Evolutionary conservation across 2,329 filamentous ascomycete species (phyloP), one percentile per base, ranked within the genome.

Genomic region (Scedosporium aurantiacum): DNA sequence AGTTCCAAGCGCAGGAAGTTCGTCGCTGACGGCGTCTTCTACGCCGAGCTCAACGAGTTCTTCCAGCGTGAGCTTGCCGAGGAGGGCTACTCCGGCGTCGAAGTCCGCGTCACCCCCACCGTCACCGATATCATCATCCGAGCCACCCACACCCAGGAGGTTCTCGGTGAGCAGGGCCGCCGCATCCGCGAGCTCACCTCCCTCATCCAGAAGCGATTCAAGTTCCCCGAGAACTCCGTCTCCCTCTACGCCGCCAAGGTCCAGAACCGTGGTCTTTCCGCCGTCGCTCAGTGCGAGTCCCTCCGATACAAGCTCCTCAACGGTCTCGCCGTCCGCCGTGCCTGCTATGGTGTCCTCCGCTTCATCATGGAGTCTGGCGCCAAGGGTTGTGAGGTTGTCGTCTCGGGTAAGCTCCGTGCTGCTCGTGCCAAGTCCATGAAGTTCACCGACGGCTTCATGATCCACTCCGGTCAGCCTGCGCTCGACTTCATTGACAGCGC

Each of bases 401-500:
- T 99, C 70, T 97, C 91, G 71, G 94, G 94, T 79, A 99, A 99
- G 88, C 90, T 99, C 72, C 89, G 94, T 76, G 94, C 94, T 78
- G 94, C 94, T 74, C 91, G 94, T 85, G 94, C 94, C 81, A 99
- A 99, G 91, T 91, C 86, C 83, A 99, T 99, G 94, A 99, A 99
- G 89, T 99, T 99, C 89, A 99, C 94, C 80, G 92, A 99, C 80
- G 94, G 94, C 78, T 99, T 99, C 91, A 99, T 99, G 94, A 99
- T 99, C 82, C 94, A 99, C 90, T 99, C 94, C 74, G 94, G 94
- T 82, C 94, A 99, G 80, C 94, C 94, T 75, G 94, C 93, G 75
- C 93, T 95, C 82, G 94, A 99, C 83, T 99, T 99, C 84, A 99
- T 99, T 79, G 94, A 99, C 85, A 85, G 82, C 74, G 95, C 95